A percentile compares a stretch with the other conserved stretches of the same genome.
Conservation (phyloP, 2,329 filamentous ascomycete species). For the Xylaria sp. region DNA sequence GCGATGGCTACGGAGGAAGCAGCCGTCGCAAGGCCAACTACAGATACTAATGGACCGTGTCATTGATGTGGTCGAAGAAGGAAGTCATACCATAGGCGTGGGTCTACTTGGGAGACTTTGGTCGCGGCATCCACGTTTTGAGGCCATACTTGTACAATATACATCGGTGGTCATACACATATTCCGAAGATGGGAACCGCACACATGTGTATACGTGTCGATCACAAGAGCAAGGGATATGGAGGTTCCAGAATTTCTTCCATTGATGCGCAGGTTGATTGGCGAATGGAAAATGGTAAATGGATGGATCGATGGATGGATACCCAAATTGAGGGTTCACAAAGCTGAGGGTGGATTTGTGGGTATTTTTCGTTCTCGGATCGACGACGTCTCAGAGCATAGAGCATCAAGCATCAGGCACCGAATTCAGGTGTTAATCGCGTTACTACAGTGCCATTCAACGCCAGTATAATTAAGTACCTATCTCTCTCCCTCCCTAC, state of each 20-base stretch:
- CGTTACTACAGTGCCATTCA: not conserved
- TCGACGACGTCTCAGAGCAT: not conserved
- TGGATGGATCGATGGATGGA: slow-evolving; percentile 1
- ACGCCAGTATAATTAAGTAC: not conserved
- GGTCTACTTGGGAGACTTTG: slow-evolving; percentile 1
- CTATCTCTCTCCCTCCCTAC: not conserved
- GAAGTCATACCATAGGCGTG: not conserved
- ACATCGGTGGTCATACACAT: slow-evolving; percentile 1
- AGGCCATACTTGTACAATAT: slow-evolving; percentile 21
- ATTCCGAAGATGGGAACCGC: too few species aligned
- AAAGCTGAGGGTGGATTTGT: not conserved
- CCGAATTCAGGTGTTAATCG: not conserved
- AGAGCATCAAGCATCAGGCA: not conserved
- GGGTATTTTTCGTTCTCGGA: slow-evolving; percentile 1
- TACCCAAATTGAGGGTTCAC: slow-evolving; percentile 12
- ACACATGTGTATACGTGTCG: not conserved
- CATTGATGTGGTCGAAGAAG: not conserved
- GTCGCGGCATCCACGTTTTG: not conserved
- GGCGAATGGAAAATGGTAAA: slow-evolving; percentile 10
- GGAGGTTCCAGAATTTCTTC: not conserved
- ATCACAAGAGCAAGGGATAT: slow-evolving; percentile 2
- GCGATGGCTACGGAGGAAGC: slow-evolving; percentile 37
- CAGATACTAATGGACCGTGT: slow-evolving; percentile 22
- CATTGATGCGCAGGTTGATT: slow-evolving; percentile 1
- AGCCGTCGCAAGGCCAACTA: slow-evolving; percentile 24